Base-by-base conservation (phyloP, 805 yeast genomes). In the Candida palmyrensis region DNA sequence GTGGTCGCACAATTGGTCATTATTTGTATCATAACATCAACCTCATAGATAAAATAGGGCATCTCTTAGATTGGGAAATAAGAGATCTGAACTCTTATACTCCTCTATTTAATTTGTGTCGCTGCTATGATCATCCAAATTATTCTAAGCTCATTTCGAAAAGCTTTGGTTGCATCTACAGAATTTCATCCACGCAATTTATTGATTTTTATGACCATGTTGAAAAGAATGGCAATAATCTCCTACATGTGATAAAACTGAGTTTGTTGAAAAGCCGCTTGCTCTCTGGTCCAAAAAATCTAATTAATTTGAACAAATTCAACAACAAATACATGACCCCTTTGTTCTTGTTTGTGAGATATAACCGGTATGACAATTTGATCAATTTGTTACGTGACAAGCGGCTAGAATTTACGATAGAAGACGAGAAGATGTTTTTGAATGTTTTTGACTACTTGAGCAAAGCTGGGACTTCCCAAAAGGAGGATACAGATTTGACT, bases 101-200 rank as follows among this genome's bases (percentile, higher is more conserved):
- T 0, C 94, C 97, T 0, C 58, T 90, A 7, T 76, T 82, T 54
- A 71, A 86, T 2, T 57, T 85, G 3, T 77, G 86, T 42, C 60
- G 96, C 35, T 77, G 88, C 42, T 89, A 89, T 55, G 96, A 88
- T 51, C 88, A 83, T 42, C 59, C 73, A 0, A 55, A 76, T 21
- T 89, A 88, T 52, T 50, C 62, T 2, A 48, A 48, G 3, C 48
- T 85, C 44, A 57, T 85, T 4, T 30, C 43, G 12, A 54, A 49
- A 9, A 75, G 77, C 0, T 67, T 82, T 33, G 41, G 49, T 1
- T 57, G 67, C 11, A 76, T 73, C 0, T 74, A 79, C 72, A 72
- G 72, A 35, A 18, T 27, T 5, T 36, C 30, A 0, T 52, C 57
- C 19, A 36, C 43, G 3, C 45, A 48, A 3, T 28, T 33, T 1